Conservation (phyloP, 495 filamentous ascomycete species). For the Rhypophila decipiens region DNA sequence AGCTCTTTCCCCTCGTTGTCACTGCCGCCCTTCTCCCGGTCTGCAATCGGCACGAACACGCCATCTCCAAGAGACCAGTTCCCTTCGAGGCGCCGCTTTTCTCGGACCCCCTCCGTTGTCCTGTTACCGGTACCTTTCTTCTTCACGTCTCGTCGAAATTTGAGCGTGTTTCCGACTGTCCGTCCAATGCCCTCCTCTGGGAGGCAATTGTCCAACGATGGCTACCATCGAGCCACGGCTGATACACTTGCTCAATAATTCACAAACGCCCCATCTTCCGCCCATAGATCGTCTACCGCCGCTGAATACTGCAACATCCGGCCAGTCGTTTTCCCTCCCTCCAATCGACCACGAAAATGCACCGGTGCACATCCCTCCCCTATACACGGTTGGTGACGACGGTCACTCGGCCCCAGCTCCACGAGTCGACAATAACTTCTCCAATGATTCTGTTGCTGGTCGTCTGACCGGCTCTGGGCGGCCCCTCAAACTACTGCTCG, state of each 20-base stretch:
- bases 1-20: neutral
- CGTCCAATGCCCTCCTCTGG: slow-evolving; percentile 26
- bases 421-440: slow-evolving; percentile 9
- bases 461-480: slow-evolving; percentile 12
- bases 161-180: slow-evolving; percentile 4
- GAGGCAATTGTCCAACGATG: slow-evolving; percentile 35
- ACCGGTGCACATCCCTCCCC: slow-evolving; percentile 31
- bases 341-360: slow-evolving; percentile 40
- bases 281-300: slow-evolving; percentile 37
- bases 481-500: slow-evolving; percentile 24
- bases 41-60: too few relatives aligned
- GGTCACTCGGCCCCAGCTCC: slow-evolving; percentile 5
- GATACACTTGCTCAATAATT: slow-evolving; percentile 50
- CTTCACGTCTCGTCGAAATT: slow-evolving; percentile 1
- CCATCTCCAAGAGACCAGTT: too few relatives aligned
- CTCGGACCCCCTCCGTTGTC: neutral
- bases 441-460: slow-evolving; percentile 5
- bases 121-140: neutral
- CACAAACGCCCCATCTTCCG: slow-evolving; percentile 36
- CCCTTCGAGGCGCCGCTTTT: too few relatives aligned
- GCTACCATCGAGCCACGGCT: slow-evolving; percentile 54
- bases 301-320: slow-evolving; percentile 20
- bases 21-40: too few relatives aligned
- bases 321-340: slow-evolving; percentile 29
- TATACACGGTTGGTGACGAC: slow-evolving; percentile 29